Percentiles rank a stretch among this genome's conserved stretches.
phyloP scores from a whole-genome alignment of 2,329 filamentous ascomycete species.

The Ceratocystis harringtonii region DNA sequence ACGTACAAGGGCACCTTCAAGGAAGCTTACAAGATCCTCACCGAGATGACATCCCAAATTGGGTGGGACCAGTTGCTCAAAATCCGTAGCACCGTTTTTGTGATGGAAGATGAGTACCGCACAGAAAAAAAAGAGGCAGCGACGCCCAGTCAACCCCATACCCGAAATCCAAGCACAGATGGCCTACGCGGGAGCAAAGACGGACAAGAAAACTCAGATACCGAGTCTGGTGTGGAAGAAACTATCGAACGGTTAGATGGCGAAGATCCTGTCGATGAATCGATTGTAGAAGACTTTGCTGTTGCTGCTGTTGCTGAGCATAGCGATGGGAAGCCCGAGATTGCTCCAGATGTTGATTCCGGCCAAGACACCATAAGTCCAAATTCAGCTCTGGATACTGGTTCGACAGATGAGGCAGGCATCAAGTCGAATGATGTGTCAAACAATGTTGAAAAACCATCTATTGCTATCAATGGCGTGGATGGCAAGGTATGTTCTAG shows the following conservation, averaged over 20 bases:
- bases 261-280: conserved; percentile 4
- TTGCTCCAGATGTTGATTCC: background rate
- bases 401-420: background rate
- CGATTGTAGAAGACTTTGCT: background rate
- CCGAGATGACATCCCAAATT: conserved; percentile 90
- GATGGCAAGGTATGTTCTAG: conserved; percentile 4
- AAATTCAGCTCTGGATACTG: background rate
- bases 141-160: conserved; percentile 28
- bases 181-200: conserved; percentile 53
- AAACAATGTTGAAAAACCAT: conserved; percentile 12
- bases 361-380: background rate
- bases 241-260: conserved; percentile 15
- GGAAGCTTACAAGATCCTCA: conserved; percentile 84
- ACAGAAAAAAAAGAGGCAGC: conserved; percentile 59
- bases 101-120: conserved; percentile 98
- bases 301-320: no score
- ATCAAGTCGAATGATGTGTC: background rate
- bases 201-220: conserved; percentile 56
- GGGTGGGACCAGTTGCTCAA: conserved; percentile 94
- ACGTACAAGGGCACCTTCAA: conserved; percentile 91
- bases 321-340: background rate
- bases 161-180: conserved; percentile 65
- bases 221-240: conserved; percentile 30
- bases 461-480: conserved; percentile 7
- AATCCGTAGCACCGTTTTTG: conserved; percentile 91